Conservation (phyloP, 805 yeast genomes). For the Teunomyces tritomae region DNA sequence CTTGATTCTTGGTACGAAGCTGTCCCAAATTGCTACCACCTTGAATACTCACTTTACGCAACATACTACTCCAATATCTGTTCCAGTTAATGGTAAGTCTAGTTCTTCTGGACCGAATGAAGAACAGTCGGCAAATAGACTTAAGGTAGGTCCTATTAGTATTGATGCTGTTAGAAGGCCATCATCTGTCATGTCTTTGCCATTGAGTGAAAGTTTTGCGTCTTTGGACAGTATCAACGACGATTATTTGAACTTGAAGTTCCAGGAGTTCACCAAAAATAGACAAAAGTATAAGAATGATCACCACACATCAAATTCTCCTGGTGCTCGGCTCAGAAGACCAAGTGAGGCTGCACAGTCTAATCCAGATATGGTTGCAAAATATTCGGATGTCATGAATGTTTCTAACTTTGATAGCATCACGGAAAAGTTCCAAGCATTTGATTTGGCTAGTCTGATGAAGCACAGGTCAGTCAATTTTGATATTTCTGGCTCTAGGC, state of each 20-base stretch:
- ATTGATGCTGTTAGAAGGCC: conserved; percentile 25
- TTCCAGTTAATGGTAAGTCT: not conserved
- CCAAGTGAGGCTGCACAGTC: conserved; percentile 6
- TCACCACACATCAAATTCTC: conserved; percentile 3
- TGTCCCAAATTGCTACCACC: not conserved
- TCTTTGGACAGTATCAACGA: conserved; percentile 69
- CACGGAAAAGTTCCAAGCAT: conserved; percentile 33
- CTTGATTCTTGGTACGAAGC: not conserved
- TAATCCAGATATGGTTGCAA: conserved; percentile 7
- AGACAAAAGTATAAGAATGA: conserved; percentile 11
- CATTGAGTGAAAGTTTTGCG: conserved; percentile 73
- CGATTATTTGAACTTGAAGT: conserved; percentile 46
- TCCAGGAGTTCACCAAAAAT: conserved; percentile 29
- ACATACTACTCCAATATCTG: conserved; percentile 1
- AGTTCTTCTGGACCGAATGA: conserved; percentile 8
- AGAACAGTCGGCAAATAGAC: not conserved
- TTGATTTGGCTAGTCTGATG: conserved; percentile 39
- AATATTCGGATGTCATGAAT: not conserved
- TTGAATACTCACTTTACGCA: not conserved
- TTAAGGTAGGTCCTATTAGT: conserved; percentile 36
- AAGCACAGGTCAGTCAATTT: conserved; percentile 11
- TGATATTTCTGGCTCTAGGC: conserved; percentile 1
- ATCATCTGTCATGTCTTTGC: conserved; percentile 72
- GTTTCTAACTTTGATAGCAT: conserved; percentile 15
- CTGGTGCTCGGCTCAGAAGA: conserved; percentile 5